These are phyloP conservation scores for Sporothrix phasma DNA, from an alignment of 2,329 filamentous ascomycete species.

Conservation along the genomic window DNA sequence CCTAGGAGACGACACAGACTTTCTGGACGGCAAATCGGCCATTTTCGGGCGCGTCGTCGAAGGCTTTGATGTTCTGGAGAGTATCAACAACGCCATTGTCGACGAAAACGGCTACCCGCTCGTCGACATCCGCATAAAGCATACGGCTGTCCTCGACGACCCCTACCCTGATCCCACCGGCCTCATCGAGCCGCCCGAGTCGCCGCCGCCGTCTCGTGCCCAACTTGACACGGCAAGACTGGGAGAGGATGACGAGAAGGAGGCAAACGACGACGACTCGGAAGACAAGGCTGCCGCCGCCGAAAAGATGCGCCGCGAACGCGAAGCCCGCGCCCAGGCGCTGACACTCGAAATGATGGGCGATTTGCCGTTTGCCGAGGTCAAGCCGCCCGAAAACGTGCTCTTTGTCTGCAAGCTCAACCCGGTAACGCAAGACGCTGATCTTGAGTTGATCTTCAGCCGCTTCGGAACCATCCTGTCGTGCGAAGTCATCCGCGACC, in stretches of 20 bases:
- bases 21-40: slow-evolving; percentile 83
- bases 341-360: slow-evolving; percentile 96
- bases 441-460: slow-evolving; percentile 90
- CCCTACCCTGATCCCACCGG: slow-evolving; percentile 76
- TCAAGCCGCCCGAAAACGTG: slow-evolving; percentile 93
- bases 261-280: slow-evolving; percentile 50
- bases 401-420: slow-evolving; percentile 98
- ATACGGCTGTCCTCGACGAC: slow-evolving; percentile 86
- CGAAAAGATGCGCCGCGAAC: slow-evolving; percentile 72
- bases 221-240: slow-evolving; percentile 90
- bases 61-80: slow-evolving; percentile 87
- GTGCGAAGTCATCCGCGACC: slow-evolving; percentile 92
- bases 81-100: slow-evolving; percentile 82
- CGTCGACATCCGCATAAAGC: slow-evolving; percentile 89
- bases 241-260: slow-evolving; percentile 67
- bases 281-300: slow-evolving; percentile 57
- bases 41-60: slow-evolving; percentile 94
- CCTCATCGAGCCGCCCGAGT: slow-evolving; percentile 65
- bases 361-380: slow-evolving; percentile 92
- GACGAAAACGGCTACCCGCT: slow-evolving; percentile 79
- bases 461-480: slow-evolving; percentile 92
- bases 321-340: slow-evolving; percentile 87
- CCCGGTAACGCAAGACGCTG: slow-evolving; percentile 88
- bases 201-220: slow-evolving; percentile 69
- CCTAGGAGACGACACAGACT: slow-evolving; percentile 79